Conservation (phyloP, 176 grass and related monocot species). For the Stipa capillata region DNA sequence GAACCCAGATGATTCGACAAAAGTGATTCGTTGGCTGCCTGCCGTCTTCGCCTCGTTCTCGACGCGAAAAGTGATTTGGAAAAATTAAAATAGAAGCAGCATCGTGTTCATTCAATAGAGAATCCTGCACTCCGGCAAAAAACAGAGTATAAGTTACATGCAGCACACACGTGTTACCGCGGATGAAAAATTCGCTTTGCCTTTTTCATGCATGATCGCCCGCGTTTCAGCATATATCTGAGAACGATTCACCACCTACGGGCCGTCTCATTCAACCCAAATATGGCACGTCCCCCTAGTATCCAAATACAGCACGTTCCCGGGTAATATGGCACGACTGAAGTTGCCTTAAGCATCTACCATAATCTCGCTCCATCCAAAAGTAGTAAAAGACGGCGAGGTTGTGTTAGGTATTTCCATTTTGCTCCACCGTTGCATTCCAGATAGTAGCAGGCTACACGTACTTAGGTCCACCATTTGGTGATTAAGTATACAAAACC, state of each 20-base stretch:
- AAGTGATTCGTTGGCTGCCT: not conserved
- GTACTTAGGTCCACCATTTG: not conserved
- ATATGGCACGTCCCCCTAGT: not conserved
- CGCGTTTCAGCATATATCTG: no score
- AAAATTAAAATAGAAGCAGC: not conserved
- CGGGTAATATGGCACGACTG: not conserved
- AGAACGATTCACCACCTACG: not conserved
- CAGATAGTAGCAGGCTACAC: not conserved
- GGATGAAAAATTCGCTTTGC: no score
- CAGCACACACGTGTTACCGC: not conserved
- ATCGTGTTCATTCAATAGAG: not conserved
- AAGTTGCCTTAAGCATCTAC: not conserved
- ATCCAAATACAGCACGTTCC: not conserved
- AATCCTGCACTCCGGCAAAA: not conserved
- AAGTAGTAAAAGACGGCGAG: not conserved
- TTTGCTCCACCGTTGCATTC: not conserved
- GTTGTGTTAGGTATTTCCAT: not conserved
- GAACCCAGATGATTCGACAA: not conserved
- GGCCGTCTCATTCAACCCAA: not conserved
- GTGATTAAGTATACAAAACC: no score
- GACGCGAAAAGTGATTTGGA: no score
- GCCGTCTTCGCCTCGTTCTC: not conserved
- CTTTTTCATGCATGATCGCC: no score
- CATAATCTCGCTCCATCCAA: not conserved
- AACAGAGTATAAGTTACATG: no score